Conservation (phyloP, 192 early-diverging fungal species). For the Gigaspora rosea region DNA sequence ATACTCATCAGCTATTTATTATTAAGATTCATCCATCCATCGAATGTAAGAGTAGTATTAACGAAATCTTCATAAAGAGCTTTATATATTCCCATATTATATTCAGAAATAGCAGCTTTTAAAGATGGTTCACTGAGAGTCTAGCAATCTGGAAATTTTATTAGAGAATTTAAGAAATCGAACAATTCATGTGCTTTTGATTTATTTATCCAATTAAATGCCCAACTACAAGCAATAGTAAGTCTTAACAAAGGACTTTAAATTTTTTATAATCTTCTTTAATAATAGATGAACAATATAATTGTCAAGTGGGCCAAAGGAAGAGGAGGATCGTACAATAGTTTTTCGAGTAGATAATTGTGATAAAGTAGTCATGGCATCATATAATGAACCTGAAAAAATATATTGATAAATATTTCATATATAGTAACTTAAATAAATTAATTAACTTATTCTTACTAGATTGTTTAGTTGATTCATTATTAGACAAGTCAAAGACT, state of each 20-base stretch:
- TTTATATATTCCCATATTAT: background rate
- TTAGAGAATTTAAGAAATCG: background rate
- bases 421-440: too few relatives aligned
- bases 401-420: background rate
- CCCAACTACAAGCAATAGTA: background rate
- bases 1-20: background rate
- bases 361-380: background rate
- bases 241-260: background rate
- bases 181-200: background rate
- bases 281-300: background rate
- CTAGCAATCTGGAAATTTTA: background rate
- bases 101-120: background rate
- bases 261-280: background rate
- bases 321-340: background rate
- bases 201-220: constrained; percentile 6
- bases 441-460: too few relatives aligned
- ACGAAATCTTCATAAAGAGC: background rate
- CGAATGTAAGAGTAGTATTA: background rate
- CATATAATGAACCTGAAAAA: background rate
- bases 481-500: too few relatives aligned
- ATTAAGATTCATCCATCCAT: background rate
- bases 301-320: background rate
- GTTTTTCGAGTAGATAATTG: background rate
- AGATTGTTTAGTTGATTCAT: too few relatives aligned
- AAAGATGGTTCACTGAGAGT: background rate